Evolutionary conservation across 31 red algal genomes (phyloP), one percentile per base, ranked within the genome.

Genomic region (Odonthalia washingtoniensis): DNA sequence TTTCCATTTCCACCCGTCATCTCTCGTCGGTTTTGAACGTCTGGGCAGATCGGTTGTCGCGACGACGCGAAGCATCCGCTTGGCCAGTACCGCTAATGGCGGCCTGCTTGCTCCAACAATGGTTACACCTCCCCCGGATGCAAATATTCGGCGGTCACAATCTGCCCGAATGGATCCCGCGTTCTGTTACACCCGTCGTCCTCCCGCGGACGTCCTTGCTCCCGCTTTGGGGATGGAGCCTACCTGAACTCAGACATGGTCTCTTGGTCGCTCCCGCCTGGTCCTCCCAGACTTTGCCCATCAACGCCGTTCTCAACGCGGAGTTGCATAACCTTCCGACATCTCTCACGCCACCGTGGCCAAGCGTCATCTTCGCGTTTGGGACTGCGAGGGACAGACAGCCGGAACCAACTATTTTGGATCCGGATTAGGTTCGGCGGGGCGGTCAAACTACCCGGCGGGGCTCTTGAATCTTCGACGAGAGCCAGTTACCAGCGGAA

Each of bases 401-500:
- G 72, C 40, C 21, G 83, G 34, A 26, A 87, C 38, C 37, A 78
- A 87, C n/a, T n/a, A n/a, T n/a, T n/a, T n/a, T n/a, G n/a, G n/a
- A n/a, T n/a, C n/a, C n/a, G n/a, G n/a, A n/a, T n/a, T n/a, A n/a
- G n/a, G n/a, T n/a, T n/a, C n/a, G n/a, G n/a, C n/a, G n/a, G n/a
- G n/a, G n/a, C n/a, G n/a, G n/a, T n/a, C n/a, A n/a, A n/a, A n/a
- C n/a, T n/a, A n/a, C n/a, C n/a, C n/a, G n/a, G n/a, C n/a, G n/a
- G n/a, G n/a, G n/a, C n/a, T n/a, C n/a, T n/a, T n/a, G n/a, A n/a
- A n/a, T n/a, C n/a, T n/a, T n/a, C n/a, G n/a, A n/a, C n/a, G n/a
- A n/a, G n/a, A n/a, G n/a, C n/a, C n/a, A n/a, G n/a, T n/a, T n/a
- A n/a, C 40, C 70, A 78, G 44, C 83, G 73, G 3, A 36, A 78